Percentiles rank a stretch among this genome's conserved stretches.
Evolutionary conservation across 2,329 filamentous ascomycete species (phyloP).

Genomic region (Sarocladium oryzae): DNA sequence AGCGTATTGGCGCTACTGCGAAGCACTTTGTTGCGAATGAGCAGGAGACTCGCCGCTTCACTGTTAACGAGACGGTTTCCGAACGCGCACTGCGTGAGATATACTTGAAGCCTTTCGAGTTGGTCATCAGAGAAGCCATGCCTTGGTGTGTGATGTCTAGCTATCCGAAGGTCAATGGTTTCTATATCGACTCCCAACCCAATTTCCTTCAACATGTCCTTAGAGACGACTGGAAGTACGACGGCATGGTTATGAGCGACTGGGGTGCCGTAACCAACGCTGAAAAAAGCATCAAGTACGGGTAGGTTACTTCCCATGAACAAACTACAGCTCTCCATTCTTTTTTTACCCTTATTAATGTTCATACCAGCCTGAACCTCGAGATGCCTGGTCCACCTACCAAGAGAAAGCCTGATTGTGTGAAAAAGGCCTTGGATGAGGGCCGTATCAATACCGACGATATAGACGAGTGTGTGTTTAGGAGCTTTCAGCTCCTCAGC

Average conservation of each 20-base stretch:
- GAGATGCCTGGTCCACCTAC: neutral
- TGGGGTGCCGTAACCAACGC: neutral
- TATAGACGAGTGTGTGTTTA: too few relatives aligned
- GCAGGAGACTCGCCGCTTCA: slow-evolving; percentile 27
- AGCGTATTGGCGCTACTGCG: slow-evolving; percentile 10
- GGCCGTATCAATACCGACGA: too few relatives aligned
- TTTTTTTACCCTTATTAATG: too few relatives aligned
- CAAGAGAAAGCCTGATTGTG: too few relatives aligned
- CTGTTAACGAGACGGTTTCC: slow-evolving; percentile 25
- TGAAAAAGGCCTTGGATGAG: too few relatives aligned
- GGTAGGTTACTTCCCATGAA: too few relatives aligned
- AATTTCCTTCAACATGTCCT: slow-evolving; percentile 10
- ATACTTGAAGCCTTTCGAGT: slow-evolving; percentile 30
- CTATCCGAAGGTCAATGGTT: slow-evolving; percentile 33
- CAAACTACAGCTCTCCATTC: too few relatives aligned
- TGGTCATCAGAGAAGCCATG: slow-evolving; percentile 26
- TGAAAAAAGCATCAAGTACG: too few relatives aligned
- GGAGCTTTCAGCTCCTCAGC: too few relatives aligned
- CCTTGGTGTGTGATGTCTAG: slow-evolving; percentile 31
- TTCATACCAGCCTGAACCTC: neutral
- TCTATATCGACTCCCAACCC: slow-evolving; percentile 21
- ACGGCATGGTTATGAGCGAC: slow-evolving; percentile 13
- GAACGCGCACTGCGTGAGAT: slow-evolving; percentile 32
- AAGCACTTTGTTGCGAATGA: slow-evolving; percentile 13
- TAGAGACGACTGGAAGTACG: slow-evolving; percentile 11